Percentiles rank a stretch among this genome's conserved stretches.
These are phyloP conservation scores for Dissoconium aciculare DNA, from an alignment of 2,329 filamentous ascomycete species.

Conservation along the genomic window DNA sequence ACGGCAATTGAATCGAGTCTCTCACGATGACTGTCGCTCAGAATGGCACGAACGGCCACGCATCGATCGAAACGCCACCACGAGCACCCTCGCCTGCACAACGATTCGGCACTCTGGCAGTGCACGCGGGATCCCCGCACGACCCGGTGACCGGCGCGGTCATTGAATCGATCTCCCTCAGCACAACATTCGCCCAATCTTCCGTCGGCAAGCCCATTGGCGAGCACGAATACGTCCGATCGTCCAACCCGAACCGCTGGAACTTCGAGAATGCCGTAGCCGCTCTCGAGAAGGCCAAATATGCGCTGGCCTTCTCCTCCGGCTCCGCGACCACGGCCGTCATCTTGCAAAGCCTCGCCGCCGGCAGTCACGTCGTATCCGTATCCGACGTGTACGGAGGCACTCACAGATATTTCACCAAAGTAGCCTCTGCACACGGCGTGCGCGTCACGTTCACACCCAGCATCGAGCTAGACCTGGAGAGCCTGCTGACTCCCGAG, in stretches of 20 bases:
- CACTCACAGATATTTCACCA: slow-evolving; percentile 96
- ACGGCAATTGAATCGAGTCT: no score
- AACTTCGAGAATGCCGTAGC: slow-evolving; percentile 91
- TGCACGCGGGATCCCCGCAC: slow-evolving; percentile 82
- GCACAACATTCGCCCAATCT: slow-evolving; percentile 89
- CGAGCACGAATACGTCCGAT: slow-evolving; percentile 82
- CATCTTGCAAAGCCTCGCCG: slow-evolving; percentile 81
- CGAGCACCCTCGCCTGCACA: slow-evolving; percentile 58
- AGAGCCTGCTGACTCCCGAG: slow-evolving; percentile 66
- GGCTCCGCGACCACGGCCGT: slow-evolving; percentile 87
- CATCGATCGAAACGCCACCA: slow-evolving; percentile 55
- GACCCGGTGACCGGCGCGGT: slow-evolving; percentile 88
- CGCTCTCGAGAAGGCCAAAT: slow-evolving; percentile 78
- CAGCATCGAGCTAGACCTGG: slow-evolving; percentile 77
- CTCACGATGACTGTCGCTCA: slow-evolving; percentile 15
- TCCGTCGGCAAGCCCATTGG: slow-evolving; percentile 78
- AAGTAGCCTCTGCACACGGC: slow-evolving; percentile 87
- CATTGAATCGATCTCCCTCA: slow-evolving; percentile 89
- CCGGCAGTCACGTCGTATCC: slow-evolving; percentile 85
- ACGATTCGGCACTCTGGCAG: slow-evolving; percentile 81
- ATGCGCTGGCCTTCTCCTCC: slow-evolving; percentile 86
- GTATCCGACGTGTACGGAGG: slow-evolving; percentile 97
- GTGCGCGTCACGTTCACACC: slow-evolving; percentile 91
- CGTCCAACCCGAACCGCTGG: slow-evolving; percentile 83
- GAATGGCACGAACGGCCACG: slow-evolving; percentile 10